Percentiles rank a stretch among this genome's conserved stretches.
These are phyloP conservation scores for Colletotrichum sp. DNA, from an alignment of 2,329 filamentous ascomycete species.

Conservation along the genomic window DNA sequence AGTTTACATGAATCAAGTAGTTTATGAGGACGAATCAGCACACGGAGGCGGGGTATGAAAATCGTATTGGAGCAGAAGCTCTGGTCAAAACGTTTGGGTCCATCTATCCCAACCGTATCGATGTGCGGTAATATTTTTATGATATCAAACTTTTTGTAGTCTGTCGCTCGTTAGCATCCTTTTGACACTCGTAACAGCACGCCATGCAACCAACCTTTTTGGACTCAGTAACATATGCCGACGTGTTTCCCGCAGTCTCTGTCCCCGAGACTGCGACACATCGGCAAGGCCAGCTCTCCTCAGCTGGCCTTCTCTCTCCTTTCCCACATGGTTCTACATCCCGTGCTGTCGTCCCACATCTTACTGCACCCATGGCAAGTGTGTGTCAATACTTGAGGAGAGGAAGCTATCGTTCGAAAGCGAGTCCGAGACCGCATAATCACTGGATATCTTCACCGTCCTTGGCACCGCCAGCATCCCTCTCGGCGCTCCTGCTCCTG, in stretches of 20 bases:
- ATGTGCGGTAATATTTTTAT: background rate
- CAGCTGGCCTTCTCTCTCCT: background rate
- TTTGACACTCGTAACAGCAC: background rate
- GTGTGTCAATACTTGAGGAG: background rate
- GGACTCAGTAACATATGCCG: constrained; percentile 8
- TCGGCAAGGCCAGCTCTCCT: constrained; percentile 7
- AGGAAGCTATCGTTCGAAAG: background rate
- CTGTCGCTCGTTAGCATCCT: background rate
- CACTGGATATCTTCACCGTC: constrained; percentile 3
- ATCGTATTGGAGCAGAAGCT: background rate
- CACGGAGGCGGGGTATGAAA: background rate
- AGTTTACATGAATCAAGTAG: background rate
- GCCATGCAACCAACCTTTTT: background rate
- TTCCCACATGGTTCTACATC: background rate
- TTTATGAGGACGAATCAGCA: background rate
- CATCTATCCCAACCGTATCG: background rate
- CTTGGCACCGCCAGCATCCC: background rate
- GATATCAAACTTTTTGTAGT: background rate
- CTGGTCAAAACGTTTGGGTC: background rate
- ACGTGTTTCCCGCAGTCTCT: background rate
- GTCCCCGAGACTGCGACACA: constrained; percentile 1
- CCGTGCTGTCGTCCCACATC: background rate
- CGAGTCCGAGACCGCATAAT: background rate
- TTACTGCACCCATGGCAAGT: background rate
- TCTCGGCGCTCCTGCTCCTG: constrained; percentile 38